Percentiles rank a stretch among this genome's conserved stretches.
These are phyloP conservation scores for Orbilia ellipsospora DNA, from an alignment of 2,329 filamentous ascomycete species.

Conservation along the genomic window DNA sequence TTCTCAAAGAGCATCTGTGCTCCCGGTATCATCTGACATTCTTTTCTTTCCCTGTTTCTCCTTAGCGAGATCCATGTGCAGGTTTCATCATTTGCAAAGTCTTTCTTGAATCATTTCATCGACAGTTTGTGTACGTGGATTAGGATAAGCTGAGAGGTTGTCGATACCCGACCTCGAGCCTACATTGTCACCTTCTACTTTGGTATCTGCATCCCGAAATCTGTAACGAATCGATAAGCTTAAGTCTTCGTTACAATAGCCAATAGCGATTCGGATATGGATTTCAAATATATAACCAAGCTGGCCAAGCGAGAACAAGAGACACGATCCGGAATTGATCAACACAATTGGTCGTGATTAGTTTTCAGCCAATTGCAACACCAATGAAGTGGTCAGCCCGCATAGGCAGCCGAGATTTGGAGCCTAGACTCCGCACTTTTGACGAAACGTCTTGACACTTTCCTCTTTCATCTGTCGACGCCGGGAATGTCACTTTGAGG, in stretches of 20 bases:
- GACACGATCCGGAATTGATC: background rate
- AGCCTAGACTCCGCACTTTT: conserved; percentile 13
- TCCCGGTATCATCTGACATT: too few species aligned
- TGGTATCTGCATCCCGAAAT: conserved; percentile 10
- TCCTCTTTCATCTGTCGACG: conserved; percentile 11
- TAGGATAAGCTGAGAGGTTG: too few species aligned
- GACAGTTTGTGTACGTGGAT: too few species aligned
- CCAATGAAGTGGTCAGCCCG: background rate
- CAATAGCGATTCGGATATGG: background rate
- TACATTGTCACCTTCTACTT: conserved; percentile 40
- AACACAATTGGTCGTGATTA: conserved; percentile 14
- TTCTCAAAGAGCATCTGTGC: too few species aligned
- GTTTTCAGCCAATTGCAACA: background rate
- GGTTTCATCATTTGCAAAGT: too few species aligned
- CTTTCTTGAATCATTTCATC: too few species aligned
- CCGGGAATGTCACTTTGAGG: too few species aligned
- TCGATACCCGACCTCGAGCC: background rate
- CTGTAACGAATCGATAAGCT: conserved; percentile 29
- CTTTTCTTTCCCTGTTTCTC: too few species aligned
- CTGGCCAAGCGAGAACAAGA: background rate
- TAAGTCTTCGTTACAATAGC: conserved; percentile 17
- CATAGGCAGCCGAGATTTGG: conserved; percentile 36
- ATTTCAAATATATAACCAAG: background rate
- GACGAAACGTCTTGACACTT: conserved; percentile 33
- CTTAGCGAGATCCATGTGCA: too few species aligned